A percentile compares a stretch with the other conserved stretches of the same genome.
phyloP scores from a whole-genome alignment of 257 asterid species.

The Leonotis leonurus region DNA sequence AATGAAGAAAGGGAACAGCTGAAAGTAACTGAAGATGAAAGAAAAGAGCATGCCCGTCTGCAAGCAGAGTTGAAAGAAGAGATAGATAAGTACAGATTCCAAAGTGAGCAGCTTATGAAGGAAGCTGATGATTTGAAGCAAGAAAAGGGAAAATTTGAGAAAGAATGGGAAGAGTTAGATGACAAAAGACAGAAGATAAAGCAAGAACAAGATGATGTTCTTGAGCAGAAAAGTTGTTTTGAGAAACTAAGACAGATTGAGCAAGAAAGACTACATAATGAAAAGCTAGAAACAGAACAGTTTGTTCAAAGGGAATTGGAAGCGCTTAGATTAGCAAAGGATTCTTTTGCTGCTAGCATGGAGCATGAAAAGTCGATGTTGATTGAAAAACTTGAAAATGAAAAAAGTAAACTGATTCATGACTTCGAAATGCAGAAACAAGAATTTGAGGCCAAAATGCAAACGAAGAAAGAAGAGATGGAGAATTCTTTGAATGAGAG shows the following conservation, averaged over 20 bases:
- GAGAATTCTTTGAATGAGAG: conserved; percentile 52
- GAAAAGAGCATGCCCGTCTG: conserved; percentile 57
- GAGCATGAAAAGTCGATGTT: conserved; percentile 63
- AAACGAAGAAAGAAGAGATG: conserved; percentile 64
- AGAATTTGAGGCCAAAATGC: conserved; percentile 62
- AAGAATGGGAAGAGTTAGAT: conserved; percentile 95
- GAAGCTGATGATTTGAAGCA: conserved; percentile 75
- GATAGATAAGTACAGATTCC: conserved; percentile 66
- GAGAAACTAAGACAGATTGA: conserved; percentile 53
- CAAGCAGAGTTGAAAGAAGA: conserved; percentile 80
- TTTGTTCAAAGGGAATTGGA: conserved; percentile 66
- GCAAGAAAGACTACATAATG: conserved; percentile 62
- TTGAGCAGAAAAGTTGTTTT: conserved; percentile 40
- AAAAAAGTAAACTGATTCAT: conserved; percentile 50
- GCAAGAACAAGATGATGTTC: conserved; percentile 56
- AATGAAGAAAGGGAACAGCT: conserved; percentile 62
- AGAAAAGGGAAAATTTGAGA: conserved; percentile 84
- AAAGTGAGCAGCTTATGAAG: conserved; percentile 55
- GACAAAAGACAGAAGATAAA: conserved; percentile 50
- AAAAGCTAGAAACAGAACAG: conserved; percentile 63
- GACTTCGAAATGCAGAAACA: conserved; percentile 64
- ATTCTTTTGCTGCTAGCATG: conserved; percentile 71
- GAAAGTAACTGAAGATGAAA: conserved; percentile 78
- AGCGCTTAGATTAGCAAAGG: conserved; percentile 60
- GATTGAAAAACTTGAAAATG: conserved; percentile 49